A percentile compares a stretch with the other conserved stretches of the same genome.
These are phyloP conservation scores for Baorangia bicolor DNA, from an alignment of 768 basidiomycete species.

Conservation along the genomic window DNA sequence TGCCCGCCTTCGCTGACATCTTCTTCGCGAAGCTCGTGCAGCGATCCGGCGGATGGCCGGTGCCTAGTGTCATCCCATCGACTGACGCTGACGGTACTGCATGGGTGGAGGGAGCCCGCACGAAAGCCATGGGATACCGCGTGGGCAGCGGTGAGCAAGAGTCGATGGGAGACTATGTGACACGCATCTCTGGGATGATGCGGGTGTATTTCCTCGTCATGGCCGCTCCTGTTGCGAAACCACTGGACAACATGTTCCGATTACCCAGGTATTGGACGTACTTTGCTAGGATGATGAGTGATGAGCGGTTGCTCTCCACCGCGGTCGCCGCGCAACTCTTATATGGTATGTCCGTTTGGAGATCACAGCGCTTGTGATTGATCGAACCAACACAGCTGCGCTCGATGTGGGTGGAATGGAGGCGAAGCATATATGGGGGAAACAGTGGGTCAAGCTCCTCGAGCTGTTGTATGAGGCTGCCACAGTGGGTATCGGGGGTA, in stretches of 20 bases:
- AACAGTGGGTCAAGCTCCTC: constrained; percentile 76
- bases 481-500: constrained; percentile 48
- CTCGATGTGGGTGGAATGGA: constrained; percentile 68
- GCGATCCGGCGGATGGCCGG: constrained; percentile 83
- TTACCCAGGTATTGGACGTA: constrained; percentile 69
- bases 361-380: constrained; percentile 1
- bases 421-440: constrained; percentile 66
- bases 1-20: constrained; percentile 63
- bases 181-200: constrained; percentile 74
- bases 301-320: constrained; percentile 51
- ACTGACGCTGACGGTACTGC: constrained; percentile 48
- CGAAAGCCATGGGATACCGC: constrained; percentile 59
- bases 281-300: constrained; percentile 60
- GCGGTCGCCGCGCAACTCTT: constrained; percentile 64
- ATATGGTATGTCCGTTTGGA: constrained; percentile 45
- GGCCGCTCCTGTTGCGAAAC: constrained; percentile 41
- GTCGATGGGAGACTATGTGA: constrained; percentile 55
- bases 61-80: constrained; percentile 61
- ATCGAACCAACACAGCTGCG: constrained; percentile 46
- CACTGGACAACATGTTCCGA: constrained; percentile 47
- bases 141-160: constrained; percentile 49
- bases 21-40: constrained; percentile 87
- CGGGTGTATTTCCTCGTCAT: constrained; percentile 84
- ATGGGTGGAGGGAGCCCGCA: constrained; percentile 42
- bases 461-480: constrained; percentile 62